phyloP scores from a whole-genome alignment of 495 filamentous ascomycete genomes.

The Podospora fimiseda region DNA sequence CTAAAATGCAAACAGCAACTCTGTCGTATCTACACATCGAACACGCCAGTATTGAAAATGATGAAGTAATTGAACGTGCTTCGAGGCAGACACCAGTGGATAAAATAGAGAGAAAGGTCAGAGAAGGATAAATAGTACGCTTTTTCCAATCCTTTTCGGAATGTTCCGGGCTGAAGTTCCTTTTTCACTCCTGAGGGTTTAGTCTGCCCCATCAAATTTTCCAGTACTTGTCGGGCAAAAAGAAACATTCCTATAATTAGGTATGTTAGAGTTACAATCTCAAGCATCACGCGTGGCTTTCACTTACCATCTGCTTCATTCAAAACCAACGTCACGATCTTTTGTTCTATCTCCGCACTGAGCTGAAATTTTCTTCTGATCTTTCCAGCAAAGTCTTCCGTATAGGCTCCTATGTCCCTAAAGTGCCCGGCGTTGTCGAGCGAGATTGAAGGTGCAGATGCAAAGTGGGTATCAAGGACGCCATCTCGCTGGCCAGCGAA shows the following conservation, averaged over 20 bases:
- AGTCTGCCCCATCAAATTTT: not conserved
- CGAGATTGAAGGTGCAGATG: not conserved
- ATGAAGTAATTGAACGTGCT: not conserved
- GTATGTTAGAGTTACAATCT: not conserved
- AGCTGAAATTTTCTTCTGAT: not conserved
- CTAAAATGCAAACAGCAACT: not conserved
- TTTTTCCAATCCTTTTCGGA: not conserved
- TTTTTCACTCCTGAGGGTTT: not conserved
- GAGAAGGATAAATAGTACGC: too few species aligned
- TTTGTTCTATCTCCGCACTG: not conserved
- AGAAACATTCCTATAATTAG: conserved; percentile 5
- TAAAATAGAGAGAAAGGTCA: too few species aligned
- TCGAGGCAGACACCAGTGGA: not conserved
- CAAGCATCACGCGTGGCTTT: too few species aligned
- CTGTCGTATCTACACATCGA: not conserved
- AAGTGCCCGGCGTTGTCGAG: not conserved
- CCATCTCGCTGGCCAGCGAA: not conserved
- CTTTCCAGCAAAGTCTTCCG: not conserved
- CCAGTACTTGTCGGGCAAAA: not conserved
- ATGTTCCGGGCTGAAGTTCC: not conserved
- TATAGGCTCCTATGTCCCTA: not conserved
- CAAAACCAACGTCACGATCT: not conserved
- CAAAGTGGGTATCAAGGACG: not conserved
- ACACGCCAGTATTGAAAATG: not conserved
- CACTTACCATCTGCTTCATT: not conserved